A percentile compares a stretch with the other conserved stretches of the same genome.
These are phyloP conservation scores for Elaeis oleifera DNA, from an alignment of 202 grass and related monocot species.

Conservation along the genomic window DNA sequence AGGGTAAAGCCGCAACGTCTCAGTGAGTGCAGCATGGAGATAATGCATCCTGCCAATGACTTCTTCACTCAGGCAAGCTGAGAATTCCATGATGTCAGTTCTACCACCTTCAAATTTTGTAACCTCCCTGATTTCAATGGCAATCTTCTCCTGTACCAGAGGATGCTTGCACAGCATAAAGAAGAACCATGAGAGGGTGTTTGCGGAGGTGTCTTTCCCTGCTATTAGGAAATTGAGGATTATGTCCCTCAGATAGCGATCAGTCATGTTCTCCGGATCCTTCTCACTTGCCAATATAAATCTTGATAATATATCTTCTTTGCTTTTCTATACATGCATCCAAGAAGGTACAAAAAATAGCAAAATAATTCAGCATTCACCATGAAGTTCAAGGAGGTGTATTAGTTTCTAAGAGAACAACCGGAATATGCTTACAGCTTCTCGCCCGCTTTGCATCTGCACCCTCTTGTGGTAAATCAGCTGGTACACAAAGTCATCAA, in stretches of 20 bases:
- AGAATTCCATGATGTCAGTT: conserved; percentile 24
- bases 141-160: conserved; percentile 43
- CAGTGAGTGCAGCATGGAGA: conserved; percentile 37
- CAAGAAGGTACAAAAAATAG: neutral
- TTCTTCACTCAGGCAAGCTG: conserved; percentile 28
- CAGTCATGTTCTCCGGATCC: conserved; percentile 30
- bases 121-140: conserved; percentile 32
- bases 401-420: too few species aligned
- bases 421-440: conserved; percentile 31
- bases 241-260: conserved; percentile 50
- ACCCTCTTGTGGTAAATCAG: conserved; percentile 53
- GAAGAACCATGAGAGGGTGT: conserved; percentile 53
- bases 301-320: conserved; percentile 52
- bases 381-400: too few species aligned
- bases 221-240: conserved; percentile 54
- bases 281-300: conserved; percentile 41
- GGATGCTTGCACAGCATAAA: conserved; percentile 57
- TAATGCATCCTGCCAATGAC: conserved; percentile 44
- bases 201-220: conserved; percentile 50
- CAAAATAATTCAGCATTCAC: too few species aligned
- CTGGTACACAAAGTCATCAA: conserved; percentile 58
- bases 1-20: conserved; percentile 52
- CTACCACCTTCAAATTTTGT: conserved; percentile 13
- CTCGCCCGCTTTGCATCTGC: conserved; percentile 27
- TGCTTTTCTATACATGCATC: conserved; percentile 24